Conservation (phyloP, 257 asterid species). For the Solanum piurae region DNA sequence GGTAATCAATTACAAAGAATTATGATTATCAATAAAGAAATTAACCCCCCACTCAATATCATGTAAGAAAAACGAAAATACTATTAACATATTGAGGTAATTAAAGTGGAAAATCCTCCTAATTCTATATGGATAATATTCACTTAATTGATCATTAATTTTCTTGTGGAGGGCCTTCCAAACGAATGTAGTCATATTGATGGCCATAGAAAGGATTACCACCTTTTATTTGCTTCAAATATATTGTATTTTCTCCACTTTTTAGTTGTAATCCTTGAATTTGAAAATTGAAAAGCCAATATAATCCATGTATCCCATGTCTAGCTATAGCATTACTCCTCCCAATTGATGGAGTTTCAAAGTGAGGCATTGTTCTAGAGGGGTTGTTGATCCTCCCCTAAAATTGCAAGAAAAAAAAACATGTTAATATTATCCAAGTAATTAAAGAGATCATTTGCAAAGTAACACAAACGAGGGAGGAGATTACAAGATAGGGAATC, state of each 20-base stretch:
- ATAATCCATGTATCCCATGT: conserved; percentile 48
- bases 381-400: conserved; percentile 40
- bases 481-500: neutral
- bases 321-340: conserved; percentile 56
- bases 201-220: conserved; percentile 15
- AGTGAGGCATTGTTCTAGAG: neutral
- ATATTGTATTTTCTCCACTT: conserved; percentile 32
- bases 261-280: conserved; percentile 13
- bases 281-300: conserved; percentile 15
- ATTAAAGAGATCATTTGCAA: neutral
- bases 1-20: neutral
- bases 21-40: neutral
- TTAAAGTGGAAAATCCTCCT: neutral
- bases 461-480: neutral
- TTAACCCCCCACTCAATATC: neutral
- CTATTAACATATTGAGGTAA: neutral
- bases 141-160: neutral
- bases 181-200: conserved; percentile 51
- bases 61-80: neutral
- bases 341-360: conserved; percentile 30
- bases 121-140: neutral
- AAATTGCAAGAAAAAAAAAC: neutral
- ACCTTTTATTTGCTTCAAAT: conserved; percentile 16
- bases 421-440: neutral
- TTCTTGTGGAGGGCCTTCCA: conserved; percentile 21